Evolutionary conservation across 352 stramenopile species (phyloP), one percentile per base, ranked within the genome.

Genomic region (Globisporangium spinosum): DNA sequence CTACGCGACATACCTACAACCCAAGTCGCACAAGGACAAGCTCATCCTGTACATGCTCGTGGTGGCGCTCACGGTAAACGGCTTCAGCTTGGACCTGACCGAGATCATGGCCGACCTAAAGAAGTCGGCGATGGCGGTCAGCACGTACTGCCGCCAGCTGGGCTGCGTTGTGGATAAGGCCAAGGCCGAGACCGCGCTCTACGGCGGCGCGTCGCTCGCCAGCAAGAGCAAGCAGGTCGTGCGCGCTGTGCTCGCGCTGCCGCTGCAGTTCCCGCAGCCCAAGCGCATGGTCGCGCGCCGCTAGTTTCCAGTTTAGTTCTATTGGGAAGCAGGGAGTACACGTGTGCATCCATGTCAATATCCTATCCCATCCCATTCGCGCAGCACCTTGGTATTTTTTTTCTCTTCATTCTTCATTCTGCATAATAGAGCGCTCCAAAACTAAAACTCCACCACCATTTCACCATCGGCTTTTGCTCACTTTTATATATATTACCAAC

Each of bases 21-120:
- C 87, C 49, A 95, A 95, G 75, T 65, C 76, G 12, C 80, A 85
- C 67, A 93, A 93, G 70, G 87, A 95, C 72, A 91, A 95, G 77
- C 73, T 93, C 55, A 77, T 89, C 40, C 61, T 95, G 22, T 83
- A 91, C 72, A 72, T 95, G 70, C 70, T 95, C 25, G 81, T 90
- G 51, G 74, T 93, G 23, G 87, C 84, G 54, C 74, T 95, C 32
- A 93, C 83, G 20, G 64, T 92, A 23, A 91, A 89, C 70, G 72
- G 68, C 54, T 95, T 91, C 72, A 91, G 73, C 29, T 70, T 95
- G 71, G 83, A 93, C 63, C 74, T 95, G 53, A 84, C 85, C 12
- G 85, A 91, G 49, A 63, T 93, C 62, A 76, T 72, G 15, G 62
- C 75, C 23, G 87, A 95, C 62, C 76, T 95, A 22, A 95, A 95